Evolutionary conservation across 2,329 filamentous ascomycete genomes (phyloP), one percentile per base, ranked within the genome.

Genomic region (Talaromyces albobiverticillius): DNA sequence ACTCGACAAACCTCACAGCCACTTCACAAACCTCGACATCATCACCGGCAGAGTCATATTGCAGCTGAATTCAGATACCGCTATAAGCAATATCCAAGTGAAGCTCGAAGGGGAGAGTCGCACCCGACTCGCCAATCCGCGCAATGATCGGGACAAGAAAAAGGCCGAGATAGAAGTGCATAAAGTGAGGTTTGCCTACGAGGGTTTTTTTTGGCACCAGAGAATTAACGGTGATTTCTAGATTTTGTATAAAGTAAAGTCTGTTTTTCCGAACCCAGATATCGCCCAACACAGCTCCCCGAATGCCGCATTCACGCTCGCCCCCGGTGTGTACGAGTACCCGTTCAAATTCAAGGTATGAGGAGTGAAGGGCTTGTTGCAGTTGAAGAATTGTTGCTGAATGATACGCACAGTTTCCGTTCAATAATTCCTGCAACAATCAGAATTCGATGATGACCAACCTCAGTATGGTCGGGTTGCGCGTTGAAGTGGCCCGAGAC

Each of bases 81-180:
- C 75, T 7, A 71, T 79, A 48, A 69, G 71, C 38, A 69, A 69
- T 4, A 75, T 79, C 34, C 72, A 72, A 40, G 76, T 79, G 46
- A 79, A 79, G 61, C 62, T 79, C 25, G 76, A 79, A 57, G 76
- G 75, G 20, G 76, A 79, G 59, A 78, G 75, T 61, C 71, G 70
- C 32, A 76, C 76, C 22, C 66, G 75, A 38, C 67, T 79, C 14
- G 67, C 69, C 2, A 72, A 69, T 14, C 69, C 67, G 57, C 71
- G 66, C 52, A 62, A 71, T 70, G 73, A 73, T 32, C 61, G 71
- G 34, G 69, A 72, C 20, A 76, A 76, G 65, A 75, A 71, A 62
- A 71, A 72, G 53, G 73, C 73, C n/a, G 75, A 78, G 62, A 60
- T 75, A 49, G 76, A 79, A 61, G 67, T 76, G 18, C 76, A 79